Evolutionary conservation across 176 grass and related monocot genomes (phyloP), one percentile per base, ranked within the genome.

Genomic region (Ensete ventricosum): DNA sequence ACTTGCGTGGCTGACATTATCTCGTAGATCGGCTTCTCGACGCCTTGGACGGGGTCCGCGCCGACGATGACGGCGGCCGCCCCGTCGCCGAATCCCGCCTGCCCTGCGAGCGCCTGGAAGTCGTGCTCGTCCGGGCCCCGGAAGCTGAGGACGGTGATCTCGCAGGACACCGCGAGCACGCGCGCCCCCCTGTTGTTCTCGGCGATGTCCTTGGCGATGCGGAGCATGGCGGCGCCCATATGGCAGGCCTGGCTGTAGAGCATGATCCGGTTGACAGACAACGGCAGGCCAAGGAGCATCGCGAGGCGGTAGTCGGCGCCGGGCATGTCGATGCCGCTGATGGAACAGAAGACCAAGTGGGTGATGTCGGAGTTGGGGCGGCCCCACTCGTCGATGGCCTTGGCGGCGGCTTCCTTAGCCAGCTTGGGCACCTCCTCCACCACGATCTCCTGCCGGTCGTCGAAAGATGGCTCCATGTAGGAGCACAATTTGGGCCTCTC

Each of bases 161-260:
- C 67, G 67, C 67, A 70, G 67, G 67, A 48, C 12, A 70, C 67
- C 29, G 21, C 67, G 14, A 70, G 67, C 16, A 70, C 67, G 11
- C 67, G 67, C 67, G 67, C 67, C 11, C 16, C 14, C 8, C 19
- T 48, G 67, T 70, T 50, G 34, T 70, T 70, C 63, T 65, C 63
- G 63, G 63, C 63, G 63, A 65, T 22, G 63, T 65, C 63, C 63
- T 65, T 65, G 23, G 67, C 67, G 13, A 70, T 50, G 67, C 67
- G 67, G 2, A 70, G 67, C 67, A 70, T 51, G 67, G 67, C 67
- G 67, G 67, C 67, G 67, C 67, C 67, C 67, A 70, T 70, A n/a
- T 70, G 67, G 8, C 67, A 70, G 67, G 67, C 67, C 67, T 70
- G 67, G 67, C 67, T 20, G 67, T 70, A 70, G 27, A 70, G 26